phyloP scores from a whole-genome alignment of 306 rosid species.

The Spatholobus suberectus region DNA sequence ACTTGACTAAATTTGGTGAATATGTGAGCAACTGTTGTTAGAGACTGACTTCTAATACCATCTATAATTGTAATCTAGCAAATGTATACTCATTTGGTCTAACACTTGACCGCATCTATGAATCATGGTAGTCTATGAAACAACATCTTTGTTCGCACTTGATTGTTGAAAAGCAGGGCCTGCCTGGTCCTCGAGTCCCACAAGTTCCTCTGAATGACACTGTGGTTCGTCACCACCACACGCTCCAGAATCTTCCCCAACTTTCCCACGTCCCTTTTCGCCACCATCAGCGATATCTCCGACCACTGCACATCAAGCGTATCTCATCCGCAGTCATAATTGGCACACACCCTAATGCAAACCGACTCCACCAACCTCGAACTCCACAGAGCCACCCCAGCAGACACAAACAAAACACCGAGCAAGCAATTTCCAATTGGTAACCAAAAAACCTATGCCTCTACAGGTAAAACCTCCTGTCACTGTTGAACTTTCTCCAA shows the following conservation, averaged over 20 bases:
- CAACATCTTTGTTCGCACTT: too few species aligned
- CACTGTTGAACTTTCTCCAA: neutral
- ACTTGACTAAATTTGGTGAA: too few species aligned
- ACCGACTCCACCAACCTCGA: neutral
- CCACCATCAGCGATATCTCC: neutral
- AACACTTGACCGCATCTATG: too few species aligned
- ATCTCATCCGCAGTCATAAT: neutral
- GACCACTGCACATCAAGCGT: neutral
- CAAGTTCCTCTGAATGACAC: neutral
- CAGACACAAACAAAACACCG: neutral
- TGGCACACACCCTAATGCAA: neutral
- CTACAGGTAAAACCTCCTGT: neutral
- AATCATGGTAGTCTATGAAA: too few species aligned
- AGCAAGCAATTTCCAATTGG: neutral
- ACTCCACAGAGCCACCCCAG: slow-evolving; percentile 10
- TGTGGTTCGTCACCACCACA: neutral
- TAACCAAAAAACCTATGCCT: neutral
- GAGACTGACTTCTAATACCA: too few species aligned
- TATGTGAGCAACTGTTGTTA: too few species aligned
- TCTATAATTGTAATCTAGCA: too few species aligned
- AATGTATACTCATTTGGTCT: too few species aligned
- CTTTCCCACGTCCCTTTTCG: neutral
- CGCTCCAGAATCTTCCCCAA: neutral
- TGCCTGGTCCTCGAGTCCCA: neutral
- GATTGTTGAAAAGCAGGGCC: neutral